Evolutionary conservation across 257 asterid genomes (phyloP), one percentile per base, ranked within the genome.

Genomic region (Echium plantagineum): DNA sequence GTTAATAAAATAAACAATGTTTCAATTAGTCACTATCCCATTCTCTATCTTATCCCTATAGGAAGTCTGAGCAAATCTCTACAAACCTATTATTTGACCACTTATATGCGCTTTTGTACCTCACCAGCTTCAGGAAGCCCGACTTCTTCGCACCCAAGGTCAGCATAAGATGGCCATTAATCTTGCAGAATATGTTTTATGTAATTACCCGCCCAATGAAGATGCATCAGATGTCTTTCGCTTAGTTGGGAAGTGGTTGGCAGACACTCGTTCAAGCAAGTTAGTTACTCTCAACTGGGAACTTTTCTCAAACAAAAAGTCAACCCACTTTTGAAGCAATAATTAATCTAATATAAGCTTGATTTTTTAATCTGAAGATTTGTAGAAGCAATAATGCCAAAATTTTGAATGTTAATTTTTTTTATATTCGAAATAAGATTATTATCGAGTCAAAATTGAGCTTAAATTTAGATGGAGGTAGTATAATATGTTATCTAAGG

Each of bases 221-320:
- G 86, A 81, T 56, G 81, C 88, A 56, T 78, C 95, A 52, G 95
- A 88, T 66, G 98, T 88, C 32, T 85, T 77, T 73, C 96, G 93
- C 72, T 75, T 91, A 69, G 88, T 84, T 62, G 96, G 98, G 63
- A 88, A 91, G 79, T 91, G 98, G 96, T 80, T 88, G 65, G 98
- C 96, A 38, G 98, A 85, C 77, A 82, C 95, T 72, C 87, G 93
- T 58, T 82, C 98, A 61, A 88, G 98, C 98, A 88, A 82, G 96
- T 90, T 55, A 86, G 91, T 86, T 47, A 55, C 69, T 13, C 9
- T 7, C 9, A 35, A 35, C 46, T 35, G 12, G 10, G 13, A 35
- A 35, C 1, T 35, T 0, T 35, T 35, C 2, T 35, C 46, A 35
- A 8, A 35, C 10, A 35, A 35, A 35, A 1, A 35, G 10, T 5